Evolutionary conservation across 1,139 yeast genomes (phyloP).

Genomic region (Arxiozyma bovina): DNA sequence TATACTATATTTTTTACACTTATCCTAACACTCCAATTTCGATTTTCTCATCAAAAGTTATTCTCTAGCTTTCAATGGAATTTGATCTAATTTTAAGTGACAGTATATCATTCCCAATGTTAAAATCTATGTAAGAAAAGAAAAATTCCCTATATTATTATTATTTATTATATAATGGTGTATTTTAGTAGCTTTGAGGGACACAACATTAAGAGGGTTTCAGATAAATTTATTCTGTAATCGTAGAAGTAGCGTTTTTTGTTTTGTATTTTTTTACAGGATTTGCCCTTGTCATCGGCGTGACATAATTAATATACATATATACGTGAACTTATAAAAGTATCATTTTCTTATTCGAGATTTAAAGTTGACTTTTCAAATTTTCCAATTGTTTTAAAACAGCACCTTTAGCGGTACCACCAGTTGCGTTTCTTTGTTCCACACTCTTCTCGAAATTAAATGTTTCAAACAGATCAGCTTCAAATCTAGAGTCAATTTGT

Average conservation of each 20-base stretch:
- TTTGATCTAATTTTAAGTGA: no score
- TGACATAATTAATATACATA: not conserved
- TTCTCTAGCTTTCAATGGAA: no score
- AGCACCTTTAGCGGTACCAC: conserved; percentile 95
- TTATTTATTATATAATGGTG: not conserved
- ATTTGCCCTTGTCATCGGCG: not conserved
- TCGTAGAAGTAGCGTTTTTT: no score
- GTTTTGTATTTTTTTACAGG: no score
- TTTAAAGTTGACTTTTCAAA: conserved; percentile 21
- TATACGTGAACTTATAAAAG: not conserved
- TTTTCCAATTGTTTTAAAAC: conserved; percentile 60
- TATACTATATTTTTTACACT: no score
- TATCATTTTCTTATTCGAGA: not conserved
- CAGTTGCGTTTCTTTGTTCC: conserved; percentile 91
- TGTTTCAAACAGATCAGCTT: conserved; percentile 67
- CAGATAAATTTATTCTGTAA: no score
- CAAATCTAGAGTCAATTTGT: conserved; percentile 70
- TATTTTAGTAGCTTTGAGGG: no score
- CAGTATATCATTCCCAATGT: no score
- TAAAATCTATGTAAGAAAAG: no score
- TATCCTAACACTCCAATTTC: no score
- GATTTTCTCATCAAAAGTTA: no score
- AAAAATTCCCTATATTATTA: not conserved
- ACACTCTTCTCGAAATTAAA: conserved; percentile 90
- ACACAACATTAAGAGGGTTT: no score